Conservation (phyloP, 2,329 filamentous ascomycete genomes). For the Penicillium crustosum region DNA sequence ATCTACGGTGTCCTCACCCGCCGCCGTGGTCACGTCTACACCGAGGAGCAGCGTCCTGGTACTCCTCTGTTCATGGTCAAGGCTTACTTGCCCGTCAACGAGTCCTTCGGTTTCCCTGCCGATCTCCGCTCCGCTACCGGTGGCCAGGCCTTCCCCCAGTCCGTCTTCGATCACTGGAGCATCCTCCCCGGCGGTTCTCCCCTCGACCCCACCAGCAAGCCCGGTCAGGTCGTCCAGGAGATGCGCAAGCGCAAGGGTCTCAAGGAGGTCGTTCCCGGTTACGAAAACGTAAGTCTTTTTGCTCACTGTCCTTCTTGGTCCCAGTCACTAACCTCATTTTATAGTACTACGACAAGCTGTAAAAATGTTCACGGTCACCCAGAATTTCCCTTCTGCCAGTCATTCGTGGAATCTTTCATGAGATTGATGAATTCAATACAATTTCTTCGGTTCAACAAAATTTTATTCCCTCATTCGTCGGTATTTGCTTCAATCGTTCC, state of each 20-base stretch:
- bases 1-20: constrained; percentile 99
- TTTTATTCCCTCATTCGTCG: constrained; percentile 27
- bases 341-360: constrained; percentile 99
- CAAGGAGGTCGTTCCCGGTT: constrained; percentile 89
- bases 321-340: constrained; percentile 27
- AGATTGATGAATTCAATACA: constrained; percentile 47
- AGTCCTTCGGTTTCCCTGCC: constrained; percentile 98
- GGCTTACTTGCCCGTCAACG: constrained; percentile 93
- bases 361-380: constrained; percentile 52
- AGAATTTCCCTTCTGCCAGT: constrained; percentile 44
- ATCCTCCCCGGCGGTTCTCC: constrained; percentile 90
- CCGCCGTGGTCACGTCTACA: constrained; percentile 98
- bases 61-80: constrained; percentile 99
- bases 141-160: constrained; percentile 98
- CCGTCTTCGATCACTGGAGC: constrained; percentile 99
- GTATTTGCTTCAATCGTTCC: constrained; percentile 27
- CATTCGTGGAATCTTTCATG: constrained; percentile 42
- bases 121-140: constrained; percentile 91
- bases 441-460: constrained; percentile 34
- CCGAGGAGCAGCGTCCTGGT: constrained; percentile 95
- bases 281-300: constrained; percentile 80
- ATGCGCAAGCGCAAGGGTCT: constrained; percentile 99
- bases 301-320: neutral
- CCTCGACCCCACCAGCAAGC: constrained; percentile 77
- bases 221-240: constrained; percentile 76